phyloP scores from a whole-genome alignment of 495 filamentous ascomycete genomes.

The Hypoxylon lienhwacheense region DNA sequence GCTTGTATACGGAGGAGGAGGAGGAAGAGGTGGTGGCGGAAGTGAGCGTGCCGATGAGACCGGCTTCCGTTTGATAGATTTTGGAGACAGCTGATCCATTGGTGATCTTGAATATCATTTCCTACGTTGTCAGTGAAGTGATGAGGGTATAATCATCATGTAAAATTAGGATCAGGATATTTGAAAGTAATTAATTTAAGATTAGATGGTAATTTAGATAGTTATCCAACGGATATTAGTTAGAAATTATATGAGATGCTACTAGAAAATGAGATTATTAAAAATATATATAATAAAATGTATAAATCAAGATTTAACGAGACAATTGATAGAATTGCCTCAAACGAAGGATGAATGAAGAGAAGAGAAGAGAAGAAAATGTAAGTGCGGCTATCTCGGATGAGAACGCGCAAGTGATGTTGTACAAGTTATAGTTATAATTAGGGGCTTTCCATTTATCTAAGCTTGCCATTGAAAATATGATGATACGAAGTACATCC shows the following conservation, averaged over 20 bases:
- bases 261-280: not conserved
- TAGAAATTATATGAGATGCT: not conserved
- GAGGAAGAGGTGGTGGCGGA: not conserved
- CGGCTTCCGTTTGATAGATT: conserved; percentile 21
- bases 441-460: conserved; percentile 26
- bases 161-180: no score
- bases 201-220: not conserved
- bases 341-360: no score
- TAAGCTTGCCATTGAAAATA: conserved; percentile 14
- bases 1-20: not conserved
- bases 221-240: not conserved
- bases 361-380: not conserved
- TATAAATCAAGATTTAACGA: no score
- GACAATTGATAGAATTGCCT: no score
- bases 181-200: not conserved
- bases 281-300: conserved; percentile 4
- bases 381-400: conserved; percentile 17
- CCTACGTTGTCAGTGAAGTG: not conserved
- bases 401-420: conserved; percentile 2
- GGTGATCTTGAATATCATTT: not conserved
- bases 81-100: conserved; percentile 16
- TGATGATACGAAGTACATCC: no score
- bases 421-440: conserved; percentile 9
- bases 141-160: conserved; percentile 6
- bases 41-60: conserved; percentile 2